Base-by-base conservation (phyloP, 768 basidiomycete species). In the Lactarius sp. region DNA sequence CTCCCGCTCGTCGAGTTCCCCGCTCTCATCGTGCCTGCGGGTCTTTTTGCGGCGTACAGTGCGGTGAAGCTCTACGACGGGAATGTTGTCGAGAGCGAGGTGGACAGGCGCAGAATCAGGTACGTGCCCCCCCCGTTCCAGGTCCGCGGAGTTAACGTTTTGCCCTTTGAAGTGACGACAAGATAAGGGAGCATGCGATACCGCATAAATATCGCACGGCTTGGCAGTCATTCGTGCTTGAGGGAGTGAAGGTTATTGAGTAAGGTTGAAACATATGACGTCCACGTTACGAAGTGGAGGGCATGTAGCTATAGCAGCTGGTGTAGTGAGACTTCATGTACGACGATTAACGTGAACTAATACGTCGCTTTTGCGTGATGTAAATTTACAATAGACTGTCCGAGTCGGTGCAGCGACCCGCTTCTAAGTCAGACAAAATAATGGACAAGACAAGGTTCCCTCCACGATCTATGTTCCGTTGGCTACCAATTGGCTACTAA, bases 1-100 rank as follows among this genome's bases (percentile, higher is more conserved):
- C 66, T 68, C 44, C 68, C 68, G 20, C 47, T 68, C 3, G 51
- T 22, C 2, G 66, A 68, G 13, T 63, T 67, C 14, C 68, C 68
- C 1, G 41, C 50, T 5, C 59, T 68, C 33, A 37, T 67, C 39
- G 66, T 68, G 12, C 68, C 68, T 18, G 68, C 68, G 20, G 61
- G 61, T 2, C 59, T 68, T 27, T 68, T 68, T 54, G 68, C 68
- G 8, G 59, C 46, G 20, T 68, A 67, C 50, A 67, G 59, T 22
- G n/a, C 66, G 13, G 51, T 68, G 42, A 59, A 46, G 52, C 37
- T 66, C 31, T 68, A 68, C 54, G 62, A 61, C 14, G 66, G 68
- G 27, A 59, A 68, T 13, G 31, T 37, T 20, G 68, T 68, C 31
- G 31, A 27, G 42, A 52, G 49, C 42, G 61, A 52, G 10, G 42